Base-by-base conservation (phyloP, 2,329 filamentous ascomycete species). In the Helotiales sp. region DNA sequence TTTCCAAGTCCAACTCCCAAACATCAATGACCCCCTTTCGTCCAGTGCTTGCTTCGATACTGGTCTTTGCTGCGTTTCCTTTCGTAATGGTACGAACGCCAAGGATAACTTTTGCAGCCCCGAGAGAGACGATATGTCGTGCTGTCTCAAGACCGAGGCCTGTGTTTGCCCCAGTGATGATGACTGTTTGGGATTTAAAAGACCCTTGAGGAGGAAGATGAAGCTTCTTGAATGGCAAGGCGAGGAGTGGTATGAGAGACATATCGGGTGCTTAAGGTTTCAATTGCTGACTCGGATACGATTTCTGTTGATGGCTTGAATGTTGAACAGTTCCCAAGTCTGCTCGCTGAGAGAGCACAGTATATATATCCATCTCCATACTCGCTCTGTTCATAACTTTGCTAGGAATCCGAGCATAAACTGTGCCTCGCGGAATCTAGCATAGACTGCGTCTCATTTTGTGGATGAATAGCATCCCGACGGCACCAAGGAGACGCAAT, bases 71-170 rank as follows among this genome's bases (percentile, higher is more conserved):
- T 13, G 57, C 62, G 48, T 71, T 65, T 22, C 72, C 76, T 59
- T 73, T 72, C 4, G 67, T 62, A 2, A 70, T 48, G 34, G 66
- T 67, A 8, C 77, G 71, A 1, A 77, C 75, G 3, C 67, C 77
- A 25, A 80, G 66, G 22, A 80, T 72, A 2, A 80, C 64, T 12
- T 67, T 73, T 0, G 67, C 65, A 3, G 73, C 59, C 1, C 73
- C 71, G 1, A 75, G 69, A 0, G 46, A 51, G 15, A 75, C 67
- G 1, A 78, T 67, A 38, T 79, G 73, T 1, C 68, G 67, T 12
- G 71, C 70, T 0, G 76, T 69, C 60, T 77, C 76, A 0, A 75
- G 66, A 1, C 77, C 77, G 0, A 80, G 66, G 1, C 78, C 77
- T 4, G 67, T 67, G 55, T 76, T 79, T 42, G 75, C 70, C n/a